Conservation (phyloP, 2,329 filamentous ascomycete genomes). For the Cladosporium phlei region DNA sequence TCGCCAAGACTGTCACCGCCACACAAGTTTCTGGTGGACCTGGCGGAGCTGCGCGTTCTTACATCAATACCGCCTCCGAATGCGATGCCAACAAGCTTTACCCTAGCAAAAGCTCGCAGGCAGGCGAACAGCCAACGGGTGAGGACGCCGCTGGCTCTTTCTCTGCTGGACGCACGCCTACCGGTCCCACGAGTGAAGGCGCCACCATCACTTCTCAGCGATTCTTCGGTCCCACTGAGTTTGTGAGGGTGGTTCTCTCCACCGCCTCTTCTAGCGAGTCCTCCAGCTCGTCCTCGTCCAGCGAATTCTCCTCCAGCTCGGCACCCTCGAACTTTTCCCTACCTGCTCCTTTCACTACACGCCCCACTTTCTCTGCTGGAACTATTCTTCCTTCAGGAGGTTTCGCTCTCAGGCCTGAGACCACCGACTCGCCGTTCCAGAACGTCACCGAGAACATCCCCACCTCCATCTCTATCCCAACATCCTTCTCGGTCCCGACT, state of each 20-base stretch:
- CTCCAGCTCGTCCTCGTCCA: too few species aligned
- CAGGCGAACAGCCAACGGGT: background rate
- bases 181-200: background rate
- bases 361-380: too few species aligned
- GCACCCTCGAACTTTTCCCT: too few species aligned
- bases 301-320: too few species aligned
- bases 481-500: too few species aligned
- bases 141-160: background rate
- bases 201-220: background rate
- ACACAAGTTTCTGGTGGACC: constrained; percentile 2
- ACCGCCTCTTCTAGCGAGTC: background rate
- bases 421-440: background rate
- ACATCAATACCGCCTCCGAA: constrained; percentile 5
- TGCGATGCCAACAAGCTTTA: constrained; percentile 13
- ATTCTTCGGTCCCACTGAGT: background rate
- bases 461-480: too few species aligned
- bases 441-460: too few species aligned
- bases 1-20: constrained; percentile 6
- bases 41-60: background rate
- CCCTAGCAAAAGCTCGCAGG: too few species aligned
- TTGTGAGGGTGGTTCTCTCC: background rate
- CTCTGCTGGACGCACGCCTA: background rate
- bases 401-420: too few species aligned
- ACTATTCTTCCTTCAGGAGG: too few species aligned
- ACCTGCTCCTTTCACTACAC: too few species aligned